Evolutionary conservation across 129 eudicot species (phyloP), one percentile per base, ranked within the genome.

Genomic region (Rutidosis leptorrhynchoides): DNA sequence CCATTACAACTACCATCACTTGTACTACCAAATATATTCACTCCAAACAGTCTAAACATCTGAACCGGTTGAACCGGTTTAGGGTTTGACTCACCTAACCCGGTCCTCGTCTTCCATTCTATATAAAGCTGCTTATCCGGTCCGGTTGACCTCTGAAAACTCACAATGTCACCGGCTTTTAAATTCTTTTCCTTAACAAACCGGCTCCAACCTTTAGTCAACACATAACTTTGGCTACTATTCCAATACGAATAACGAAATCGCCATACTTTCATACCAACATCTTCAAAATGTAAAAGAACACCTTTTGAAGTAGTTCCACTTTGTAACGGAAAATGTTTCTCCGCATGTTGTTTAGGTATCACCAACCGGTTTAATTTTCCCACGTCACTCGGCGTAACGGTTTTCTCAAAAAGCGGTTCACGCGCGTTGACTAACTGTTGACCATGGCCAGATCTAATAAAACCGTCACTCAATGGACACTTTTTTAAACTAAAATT

Each of bases 141-240:
- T 7, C 79, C 84, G 9, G 88, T 83, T 16, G 96, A 87, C 37
- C 94, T 43, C n/a, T 81, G 83, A 61, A 91, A 91, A 49, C 83
- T 74, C 21, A 91, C 98, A 74, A 82, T 60, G 57, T 91, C 96
- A 12, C 98, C 96, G 2, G 96, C 96, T 43, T 77, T 79, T 24
- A 91, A 52, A 15, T 64, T 46, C 78, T 91, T 91, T 79, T 91
- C 98, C 82, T 88, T 91, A 55, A 91, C 98, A 55, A 85, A 91
- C 67, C 98, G 77, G 81, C 90, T 91, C 98, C 98, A 91, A 4
- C 96, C 98, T 69, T 91, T 91, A 0, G 96, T 91, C 57, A 91
- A 69, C 16, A 91, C 97, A 28, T 91, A 87, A 68, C 96, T 84
- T 46, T 91, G 98, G 20, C 98, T 91, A 21, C 96, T 87, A 2